Conservation (phyloP, 257 asterid genomes). For the Jasminum sambac region DNA sequence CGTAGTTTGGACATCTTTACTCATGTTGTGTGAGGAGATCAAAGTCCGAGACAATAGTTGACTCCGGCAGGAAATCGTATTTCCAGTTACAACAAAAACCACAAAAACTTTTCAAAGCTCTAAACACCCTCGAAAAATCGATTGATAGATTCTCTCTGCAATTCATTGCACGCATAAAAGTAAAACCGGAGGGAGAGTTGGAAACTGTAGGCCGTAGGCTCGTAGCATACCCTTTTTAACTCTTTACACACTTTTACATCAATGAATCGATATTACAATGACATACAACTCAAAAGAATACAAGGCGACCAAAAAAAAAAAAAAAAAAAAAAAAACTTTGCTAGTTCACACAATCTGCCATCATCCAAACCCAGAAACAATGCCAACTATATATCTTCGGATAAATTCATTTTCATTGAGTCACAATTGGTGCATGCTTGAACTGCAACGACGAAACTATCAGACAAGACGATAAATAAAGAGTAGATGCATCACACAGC, state of each 20-base stretch:
- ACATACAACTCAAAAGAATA: conserved; percentile 37
- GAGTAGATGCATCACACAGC: conserved; percentile 45
- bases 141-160: too few species aligned
- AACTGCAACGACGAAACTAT: background rate
- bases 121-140: too few species aligned
- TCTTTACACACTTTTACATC: conserved; percentile 13
- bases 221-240: background rate
- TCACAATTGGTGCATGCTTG: background rate
- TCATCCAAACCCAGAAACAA: background rate
- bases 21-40: too few species aligned
- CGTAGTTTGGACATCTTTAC: too few species aligned
- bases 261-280: conserved; percentile 29
- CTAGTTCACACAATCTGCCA: conserved; percentile 24
- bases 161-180: background rate
- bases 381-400: background rate
- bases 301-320: too few species aligned
- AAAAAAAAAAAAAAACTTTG: conserved; percentile 19
- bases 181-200: conserved; percentile 19
- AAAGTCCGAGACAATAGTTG: too few species aligned
- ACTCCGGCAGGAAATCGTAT: too few species aligned
- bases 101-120: too few species aligned
- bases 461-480: background rate
- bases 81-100: too few species aligned
- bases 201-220: background rate
- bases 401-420: conserved; percentile 20